phyloP scores from a whole-genome alignment of 2,329 filamentous ascomycete species.

The Colletotrichum graminicola region DNA sequence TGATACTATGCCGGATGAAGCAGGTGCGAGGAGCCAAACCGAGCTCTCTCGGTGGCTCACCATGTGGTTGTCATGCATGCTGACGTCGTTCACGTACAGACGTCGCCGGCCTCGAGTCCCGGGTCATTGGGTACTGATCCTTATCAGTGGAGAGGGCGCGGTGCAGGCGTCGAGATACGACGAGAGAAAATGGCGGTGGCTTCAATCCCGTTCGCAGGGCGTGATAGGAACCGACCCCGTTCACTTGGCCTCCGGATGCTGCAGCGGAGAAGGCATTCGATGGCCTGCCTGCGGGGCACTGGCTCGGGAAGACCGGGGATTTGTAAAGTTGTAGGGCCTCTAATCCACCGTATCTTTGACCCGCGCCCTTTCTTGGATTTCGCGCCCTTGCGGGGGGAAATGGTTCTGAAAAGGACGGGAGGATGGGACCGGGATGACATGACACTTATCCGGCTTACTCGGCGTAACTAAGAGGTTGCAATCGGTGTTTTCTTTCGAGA shows the following conservation, averaged over 20 bases:
- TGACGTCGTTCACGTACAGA: constrained; percentile 21
- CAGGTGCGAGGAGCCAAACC: constrained; percentile 16
- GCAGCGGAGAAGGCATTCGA: constrained; percentile 19
- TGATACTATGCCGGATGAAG: constrained; percentile 30
- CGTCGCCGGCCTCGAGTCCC: constrained; percentile 8
- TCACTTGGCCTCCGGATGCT: constrained; percentile 35
- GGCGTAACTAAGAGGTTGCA: constrained; percentile 6
- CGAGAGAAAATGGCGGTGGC: background rate
- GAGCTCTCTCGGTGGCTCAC: constrained; percentile 7
- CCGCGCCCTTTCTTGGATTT: background rate
- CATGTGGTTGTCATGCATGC: constrained; percentile 31
- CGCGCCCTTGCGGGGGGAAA: constrained; percentile 7
- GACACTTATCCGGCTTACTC: constrained; percentile 10
- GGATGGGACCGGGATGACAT: background rate
- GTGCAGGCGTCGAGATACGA: constrained; percentile 30
- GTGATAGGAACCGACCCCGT: constrained; percentile 26
- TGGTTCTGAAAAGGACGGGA: background rate
- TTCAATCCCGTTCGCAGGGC: constrained; percentile 25
- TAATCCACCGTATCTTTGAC: background rate
- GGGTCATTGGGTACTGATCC: constrained; percentile 30
- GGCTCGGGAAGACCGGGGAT: background rate
- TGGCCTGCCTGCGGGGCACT: constrained; percentile 14
- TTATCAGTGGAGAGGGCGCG: constrained; percentile 38
- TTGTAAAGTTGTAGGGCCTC: background rate
- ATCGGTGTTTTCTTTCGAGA: background rate